A percentile compares a stretch with the other conserved stretches of the same genome.
Evolutionary conservation across 2,329 filamentous ascomycete species (phyloP).

Genomic region (Cytospora leucostoma): DNA sequence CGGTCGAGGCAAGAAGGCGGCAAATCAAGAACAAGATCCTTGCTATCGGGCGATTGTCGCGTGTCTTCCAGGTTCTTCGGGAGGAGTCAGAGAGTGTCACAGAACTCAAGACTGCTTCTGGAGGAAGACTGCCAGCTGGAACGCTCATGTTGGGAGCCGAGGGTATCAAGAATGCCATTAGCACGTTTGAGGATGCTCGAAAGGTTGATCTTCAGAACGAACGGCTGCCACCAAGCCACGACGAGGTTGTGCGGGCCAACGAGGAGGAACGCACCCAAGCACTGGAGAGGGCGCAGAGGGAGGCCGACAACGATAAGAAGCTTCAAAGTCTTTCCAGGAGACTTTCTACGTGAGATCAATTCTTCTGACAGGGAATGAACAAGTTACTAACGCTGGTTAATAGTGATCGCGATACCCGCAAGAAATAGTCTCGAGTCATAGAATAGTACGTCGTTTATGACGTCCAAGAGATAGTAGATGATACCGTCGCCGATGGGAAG

Average conservation of each 20-base stretch:
- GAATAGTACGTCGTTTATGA: not conserved
- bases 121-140: slow-evolving; percentile 87
- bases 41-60: slow-evolving; percentile 91
- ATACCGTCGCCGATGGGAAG: slow-evolving; percentile 12
- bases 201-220: slow-evolving; percentile 99
- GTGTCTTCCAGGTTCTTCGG: slow-evolving; percentile 96
- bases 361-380: no score
- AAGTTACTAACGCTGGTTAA: not conserved
- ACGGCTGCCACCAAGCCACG: slow-evolving; percentile 84
- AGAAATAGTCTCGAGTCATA: slow-evolving; percentile 13
- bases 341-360: slow-evolving; percentile 85
- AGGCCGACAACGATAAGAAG: slow-evolving; percentile 89
- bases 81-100: slow-evolving; percentile 97
- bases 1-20: slow-evolving; percentile 88
- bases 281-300: slow-evolving; percentile 79
- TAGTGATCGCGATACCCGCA: slow-evolving; percentile 27
- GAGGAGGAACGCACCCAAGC: slow-evolving; percentile 81
- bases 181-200: slow-evolving; percentile 91
- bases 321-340: slow-evolving; percentile 84
- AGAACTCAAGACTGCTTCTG: slow-evolving; percentile 94
- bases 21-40: slow-evolving; percentile 99
- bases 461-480: not conserved
- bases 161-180: slow-evolving; percentile 95
- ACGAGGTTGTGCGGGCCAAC: slow-evolving; percentile 83
- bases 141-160: slow-evolving; percentile 98